A percentile compares a stretch with the other conserved stretches of the same genome.
Conservation (phyloP, 768 basidiomycete species). For the Pulveroboletus sp. region DNA sequence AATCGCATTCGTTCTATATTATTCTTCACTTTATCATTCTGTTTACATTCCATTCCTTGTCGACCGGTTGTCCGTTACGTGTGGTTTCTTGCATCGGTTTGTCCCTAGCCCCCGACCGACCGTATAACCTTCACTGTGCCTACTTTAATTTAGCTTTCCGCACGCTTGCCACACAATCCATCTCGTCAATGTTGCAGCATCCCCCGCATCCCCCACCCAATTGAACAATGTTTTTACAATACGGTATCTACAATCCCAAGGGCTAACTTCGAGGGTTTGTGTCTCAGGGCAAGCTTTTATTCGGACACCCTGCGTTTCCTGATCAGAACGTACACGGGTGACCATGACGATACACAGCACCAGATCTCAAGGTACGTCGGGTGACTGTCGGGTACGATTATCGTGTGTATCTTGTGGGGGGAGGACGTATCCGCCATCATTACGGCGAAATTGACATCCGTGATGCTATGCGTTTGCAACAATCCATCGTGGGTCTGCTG, state of each 20-base stretch:
- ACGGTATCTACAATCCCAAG: conserved; percentile 28
- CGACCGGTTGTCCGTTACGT: conserved; percentile 34
- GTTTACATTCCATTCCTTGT: conserved; percentile 33
- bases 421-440: no score
- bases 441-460: no score
- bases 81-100: conserved; percentile 31
- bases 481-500: no score
- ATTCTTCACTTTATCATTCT: conserved; percentile 78
- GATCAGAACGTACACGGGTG: conserved; percentile 11
- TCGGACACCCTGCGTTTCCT: not conserved
- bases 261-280: conserved; percentile 27
- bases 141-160: conserved; percentile 30
- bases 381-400: no score
- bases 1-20: conserved; percentile 65
- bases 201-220: conserved; percentile 35
- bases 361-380: not conserved
- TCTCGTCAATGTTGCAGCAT: conserved; percentile 45
- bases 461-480: no score
- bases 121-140: conserved; percentile 28
- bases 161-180: conserved; percentile 28
- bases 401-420: no score
- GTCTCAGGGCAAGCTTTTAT: conserved; percentile 6
- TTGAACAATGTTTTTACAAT: conserved; percentile 38
- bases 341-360: conserved; percentile 16
- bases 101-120: conserved; percentile 21